Evolutionary conservation across 768 basidiomycete genomes (phyloP), one percentile per base, ranked within the genome.

Genomic region (Pisolithus sp.): DNA sequence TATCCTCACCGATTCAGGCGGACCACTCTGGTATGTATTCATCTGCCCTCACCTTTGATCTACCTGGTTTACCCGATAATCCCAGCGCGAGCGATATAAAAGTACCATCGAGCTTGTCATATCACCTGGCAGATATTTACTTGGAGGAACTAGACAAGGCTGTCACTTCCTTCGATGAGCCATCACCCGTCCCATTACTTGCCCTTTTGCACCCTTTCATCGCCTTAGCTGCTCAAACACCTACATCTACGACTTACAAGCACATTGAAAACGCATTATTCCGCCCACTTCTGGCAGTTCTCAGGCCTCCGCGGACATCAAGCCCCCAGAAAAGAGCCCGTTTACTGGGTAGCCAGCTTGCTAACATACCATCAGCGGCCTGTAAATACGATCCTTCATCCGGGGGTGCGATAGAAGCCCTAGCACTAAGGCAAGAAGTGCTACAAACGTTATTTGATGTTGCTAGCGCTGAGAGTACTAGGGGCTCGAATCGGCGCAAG

Each of bases 71-170:
- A 57, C 28, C 30, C 42, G 9, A 39, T 39, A 12, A 36, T 7
- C 28, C 50, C 63, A 93, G 90, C 62, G 77, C 83, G 9, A 72
- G 77, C 48, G 86, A 96, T 60, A 72, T 71, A 17, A 81, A 83
- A 43, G 83, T 93, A 2, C 91, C 95, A 2, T 68, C 76, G 3
- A 82, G 93, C 53, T 74, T 99, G 18, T 74, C 82, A 21, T 93
- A 85, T 62, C 95, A 99, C 66, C 68, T 98, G 18, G 77, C 85
- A 13, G 95, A 99, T 64, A 82, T 97, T 44, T 96, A 90, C 65
- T 65, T 94, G 13, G 86, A 90, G 57, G 95, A 98, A 64, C 78
- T 99, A 34, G 82, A 96, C 62, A 92, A 82, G 62, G 80, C 72
- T 3, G 60, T 82, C 7, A 63, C 63, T 30, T 50, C 49, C 30